Conservation (phyloP, 2,329 filamentous ascomycete genomes). For the Trichoderma semiorbis region DNA sequence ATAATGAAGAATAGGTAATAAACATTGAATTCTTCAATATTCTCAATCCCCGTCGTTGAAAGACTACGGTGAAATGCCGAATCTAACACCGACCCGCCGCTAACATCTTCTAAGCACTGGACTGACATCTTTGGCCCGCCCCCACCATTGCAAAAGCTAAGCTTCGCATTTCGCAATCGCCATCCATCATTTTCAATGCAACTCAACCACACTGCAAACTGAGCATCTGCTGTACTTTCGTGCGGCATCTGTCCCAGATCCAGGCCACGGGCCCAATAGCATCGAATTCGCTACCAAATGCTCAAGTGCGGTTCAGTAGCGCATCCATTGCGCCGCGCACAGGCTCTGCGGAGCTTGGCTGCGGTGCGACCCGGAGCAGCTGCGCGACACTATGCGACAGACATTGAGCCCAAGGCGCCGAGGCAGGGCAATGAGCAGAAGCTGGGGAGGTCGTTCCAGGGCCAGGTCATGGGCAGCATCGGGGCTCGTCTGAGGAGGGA, state of each 20-base stretch:
- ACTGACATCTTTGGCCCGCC: not conserved
- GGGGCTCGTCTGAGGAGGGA: slow-evolving; percentile 53
- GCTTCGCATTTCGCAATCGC: not conserved
- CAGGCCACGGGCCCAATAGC: not conserved
- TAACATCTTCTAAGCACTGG: not conserved
- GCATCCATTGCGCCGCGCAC: slow-evolving; percentile 26
- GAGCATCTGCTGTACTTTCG: not conserved
- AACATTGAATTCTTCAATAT: not conserved
- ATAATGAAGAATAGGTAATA: no score
- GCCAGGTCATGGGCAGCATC: slow-evolving; percentile 59
- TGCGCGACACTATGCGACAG: slow-evolving; percentile 34
- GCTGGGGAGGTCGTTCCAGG: slow-evolving; percentile 48
- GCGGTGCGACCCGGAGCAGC: slow-evolving; percentile 22
- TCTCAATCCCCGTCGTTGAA: not conserved
- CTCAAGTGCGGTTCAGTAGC: slow-evolving; percentile 27
- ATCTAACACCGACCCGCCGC: not conserved
- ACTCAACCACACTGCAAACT: not conserved
- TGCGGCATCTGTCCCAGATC: not conserved
- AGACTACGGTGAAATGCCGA: not conserved
- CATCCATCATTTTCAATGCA: not conserved
- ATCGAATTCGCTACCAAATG: not conserved
- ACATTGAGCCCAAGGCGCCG: slow-evolving; percentile 33
- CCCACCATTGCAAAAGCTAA: not conserved
- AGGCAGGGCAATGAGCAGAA: slow-evolving; percentile 36
- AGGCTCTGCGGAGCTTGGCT: slow-evolving; percentile 29